Evolutionary conservation across 2,329 filamentous ascomycete species (phyloP), one percentile per base, ranked within the genome.

Genomic region (Clonostachys chloroleuca): DNA sequence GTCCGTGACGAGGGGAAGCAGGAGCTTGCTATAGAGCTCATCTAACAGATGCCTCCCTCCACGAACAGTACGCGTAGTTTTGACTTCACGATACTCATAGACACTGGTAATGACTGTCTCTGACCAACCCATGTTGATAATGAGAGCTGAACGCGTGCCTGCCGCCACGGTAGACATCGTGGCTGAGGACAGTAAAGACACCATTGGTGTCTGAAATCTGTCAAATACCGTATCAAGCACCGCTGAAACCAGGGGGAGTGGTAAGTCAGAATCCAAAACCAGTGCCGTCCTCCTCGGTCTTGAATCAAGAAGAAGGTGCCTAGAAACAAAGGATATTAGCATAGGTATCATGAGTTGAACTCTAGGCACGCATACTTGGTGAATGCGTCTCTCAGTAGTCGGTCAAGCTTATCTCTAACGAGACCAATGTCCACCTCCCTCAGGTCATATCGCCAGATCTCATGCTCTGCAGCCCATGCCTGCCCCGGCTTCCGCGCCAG

Each of bases 91-190:
- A 63, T 91, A 96, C 67, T 99, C 94, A 60, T 92, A 97, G 7
- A 97, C 77, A 6, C 85, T 87, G 1, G 90, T 95, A 18, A 95
- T 81, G 1, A 86, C 79, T 0, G 92, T 95, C 65, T 97, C 94
- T 40, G 84, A 78, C 94, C 94, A 99, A 40, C 92, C 94, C 50
- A 99, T 77, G 59, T 99, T 91, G 36, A 99, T 75, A 1, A 97
- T 82, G 40, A 99, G 66, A 1, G 86, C 90, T n/a, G 89, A 89
- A 13, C 94, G 83, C 39, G 95, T 72, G 1, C 94, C 94, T 6
- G 92, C 91, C 8, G 86, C 87, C 4, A 92, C 80, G 7, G 86
- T 75, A 2, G 83, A 75, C 66, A 94, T 85, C 17, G 90, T 78
- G 1, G 92, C 82, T 1, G 82, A 80, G 2, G 91, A 89, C 59